Evolutionary conservation across 2,329 filamentous ascomycete species (phyloP), one percentile per base, ranked within the genome.

Genomic region (Diaporthe australafricana): DNA sequence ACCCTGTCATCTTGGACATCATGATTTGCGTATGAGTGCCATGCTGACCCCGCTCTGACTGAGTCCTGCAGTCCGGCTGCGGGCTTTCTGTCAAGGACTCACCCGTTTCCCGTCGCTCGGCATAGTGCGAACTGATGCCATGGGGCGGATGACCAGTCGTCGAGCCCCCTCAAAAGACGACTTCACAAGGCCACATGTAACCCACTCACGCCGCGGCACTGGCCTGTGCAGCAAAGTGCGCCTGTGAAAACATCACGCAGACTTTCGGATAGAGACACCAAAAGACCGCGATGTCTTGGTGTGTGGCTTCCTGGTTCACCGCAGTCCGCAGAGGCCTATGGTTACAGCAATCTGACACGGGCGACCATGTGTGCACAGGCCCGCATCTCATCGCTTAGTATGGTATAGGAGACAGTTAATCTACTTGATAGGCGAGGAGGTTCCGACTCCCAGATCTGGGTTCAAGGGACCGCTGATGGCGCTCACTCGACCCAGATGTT

Each of bases 1-100:
- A 70, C 56, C 67, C 42, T 70, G 57, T 65, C 50, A n/a, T 47
- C 32, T 47, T 62, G 60, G 55, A 53, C 42, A 69, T 72, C 48
- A 52, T 60, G 66, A 53, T 52, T 57, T 65, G 42, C 50, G 55
- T 48, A 22, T 40, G 50, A 72, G 57, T 27, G 68, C 22, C 32
- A 55, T 35, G 17, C 60, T 63, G 60, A 63, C 60, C 60, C 60
- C 60, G 42, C 60, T 63, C 60, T 63, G 42, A 48, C 60, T 25
- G 42, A 63, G 30, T 30, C 35, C 48, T 16, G 52, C 69, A 48
- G 42, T 30, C 50, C 69, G 57, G 60, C 27, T 57, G 38, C 50
- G 50, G 69, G 27, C 50, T 38, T 35, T 42, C 50, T 32, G 20
- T 70, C 40, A 14, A 63, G 42, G 27, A 47, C 42, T 48, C 16